Base-by-base conservation (phyloP, 2,329 filamentous ascomycete genomes). In the Neofusicoccum laricinum region DNA sequence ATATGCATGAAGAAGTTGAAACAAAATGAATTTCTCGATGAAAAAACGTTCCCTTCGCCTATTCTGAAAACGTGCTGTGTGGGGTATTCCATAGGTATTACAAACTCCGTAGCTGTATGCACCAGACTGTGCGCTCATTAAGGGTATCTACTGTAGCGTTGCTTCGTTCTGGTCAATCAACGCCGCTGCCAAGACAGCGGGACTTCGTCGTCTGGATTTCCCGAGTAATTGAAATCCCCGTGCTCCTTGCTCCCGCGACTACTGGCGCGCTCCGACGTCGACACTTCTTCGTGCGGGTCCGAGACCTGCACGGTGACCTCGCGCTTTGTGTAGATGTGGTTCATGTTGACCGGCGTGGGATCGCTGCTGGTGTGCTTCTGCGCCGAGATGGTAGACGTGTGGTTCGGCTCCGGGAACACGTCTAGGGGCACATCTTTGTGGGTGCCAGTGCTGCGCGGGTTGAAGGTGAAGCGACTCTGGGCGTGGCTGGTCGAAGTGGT, bases 221-320 rank as follows among this genome's bases (percentile, higher is more conserved):
- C 12, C 10, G n/a, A 30, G 30, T 32, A 8, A 1, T 15, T 12
- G 32, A 17, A 45, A 4, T 49, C 34, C 15, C 4, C 7, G 21
- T 61, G 58, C 19, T 61, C 58, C 21, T 61, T 61, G 58, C 58
- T 61, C 3, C 58, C 25, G 5, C 43, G 21, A 12, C 58, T 61
- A 32, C 58, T 61, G 15, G 58, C 58, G 2, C 14, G 32, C 43
- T 50, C 58, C 15, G 45, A 50, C 12, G 38, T 45, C 58, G 58
- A 40, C 1, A 46, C 46, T 15, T 40, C 58, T 1, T 49, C 58
- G 32, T 61, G 32, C 3, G 58, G 19, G 21, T 61, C 58, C 6
- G 58, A 61, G 10, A 61, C 45, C 21, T 61, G 58, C 58, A 61
- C 58, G 11, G 58, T 61, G 8, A 49, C 43, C 41, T 61, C 58